phyloP scores from a whole-genome alignment of 202 grass and related monocot genomes.

The Eragrostis tef region DNA sequence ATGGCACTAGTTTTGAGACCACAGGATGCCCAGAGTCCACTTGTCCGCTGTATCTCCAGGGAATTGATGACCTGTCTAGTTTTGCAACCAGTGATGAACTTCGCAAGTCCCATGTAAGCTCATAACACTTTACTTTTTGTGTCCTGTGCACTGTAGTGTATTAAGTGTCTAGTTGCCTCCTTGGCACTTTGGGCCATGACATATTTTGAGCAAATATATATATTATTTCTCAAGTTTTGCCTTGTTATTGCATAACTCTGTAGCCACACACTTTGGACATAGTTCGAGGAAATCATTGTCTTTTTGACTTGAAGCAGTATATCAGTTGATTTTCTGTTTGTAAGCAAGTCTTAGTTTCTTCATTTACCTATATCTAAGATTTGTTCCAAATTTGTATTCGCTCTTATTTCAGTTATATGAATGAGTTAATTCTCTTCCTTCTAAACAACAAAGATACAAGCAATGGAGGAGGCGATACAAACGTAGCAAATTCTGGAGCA shows the following conservation, averaged over 20 bases:
- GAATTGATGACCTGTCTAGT: slow-evolving; percentile 86
- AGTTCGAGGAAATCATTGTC: slow-evolving; percentile 3
- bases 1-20: slow-evolving; percentile 84
- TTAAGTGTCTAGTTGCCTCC: slow-evolving; percentile 5
- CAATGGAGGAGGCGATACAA: slow-evolving; percentile 49
- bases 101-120: slow-evolving; percentile 88
- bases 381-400: slow-evolving; percentile 39
- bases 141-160: slow-evolving; percentile 32
- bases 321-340: slow-evolving; percentile 13
- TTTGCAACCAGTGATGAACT: slow-evolving; percentile 88
- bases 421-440: slow-evolving; percentile 87
- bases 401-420: slow-evolving; percentile 80
- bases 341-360: slow-evolving; percentile 1
- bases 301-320: background rate
- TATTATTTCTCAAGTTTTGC: slow-evolving; percentile 33
- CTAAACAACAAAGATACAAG: slow-evolving; percentile 61
- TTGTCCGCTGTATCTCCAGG: slow-evolving; percentile 83
- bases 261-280: slow-evolving; percentile 28
- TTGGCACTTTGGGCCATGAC: slow-evolving; percentile 25
- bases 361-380: slow-evolving; percentile 14
- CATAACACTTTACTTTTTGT: slow-evolving; percentile 40
- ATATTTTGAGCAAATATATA: slow-evolving; percentile 13
- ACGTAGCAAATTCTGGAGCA: slow-evolving; percentile 48
- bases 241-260: slow-evolving; percentile 14
- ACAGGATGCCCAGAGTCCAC: slow-evolving; percentile 86